Evolutionary conservation across 345 rosid genomes (phyloP).

Genomic region (Eucalyptus polybractea): DNA sequence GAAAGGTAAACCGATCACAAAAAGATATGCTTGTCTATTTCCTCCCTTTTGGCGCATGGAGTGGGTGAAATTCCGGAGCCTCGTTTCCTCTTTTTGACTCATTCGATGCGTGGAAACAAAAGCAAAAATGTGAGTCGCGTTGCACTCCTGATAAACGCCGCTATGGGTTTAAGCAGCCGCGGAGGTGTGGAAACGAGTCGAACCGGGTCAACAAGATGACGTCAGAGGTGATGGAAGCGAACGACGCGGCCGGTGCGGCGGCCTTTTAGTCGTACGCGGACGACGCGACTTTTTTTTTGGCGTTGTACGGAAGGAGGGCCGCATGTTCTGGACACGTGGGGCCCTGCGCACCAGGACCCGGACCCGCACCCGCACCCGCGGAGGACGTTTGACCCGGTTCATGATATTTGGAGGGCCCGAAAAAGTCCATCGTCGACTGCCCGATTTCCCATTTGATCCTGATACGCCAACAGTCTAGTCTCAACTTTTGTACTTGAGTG

Average conservation of each 20-base stretch:
- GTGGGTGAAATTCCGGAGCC: background rate
- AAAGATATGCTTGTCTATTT: too few species aligned
- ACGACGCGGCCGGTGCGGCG: background rate
- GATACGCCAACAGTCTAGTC: too few species aligned
- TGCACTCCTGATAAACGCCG: background rate
- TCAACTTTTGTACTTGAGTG: too few species aligned
- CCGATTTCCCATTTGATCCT: too few species aligned
- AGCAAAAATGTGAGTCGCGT: background rate
- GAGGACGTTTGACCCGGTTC: background rate
- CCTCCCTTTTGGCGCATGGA: background rate
- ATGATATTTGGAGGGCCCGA: too few species aligned
- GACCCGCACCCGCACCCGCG: background rate
- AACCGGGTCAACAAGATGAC: background rate
- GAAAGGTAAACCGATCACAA: too few species aligned
- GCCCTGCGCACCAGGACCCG: background rate
- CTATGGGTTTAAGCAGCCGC: background rate
- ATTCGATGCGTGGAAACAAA: background rate
- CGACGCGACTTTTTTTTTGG: background rate
- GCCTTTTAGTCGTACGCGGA: background rate
- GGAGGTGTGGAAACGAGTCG: background rate
- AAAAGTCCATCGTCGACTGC: too few species aligned
- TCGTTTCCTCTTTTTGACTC: background rate
- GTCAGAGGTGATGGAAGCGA: background rate
- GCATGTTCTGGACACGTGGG: background rate
- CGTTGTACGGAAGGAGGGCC: background rate